Evolutionary conservation across 306 rosid genomes (phyloP), one percentile per base, ranked within the genome.

Genomic region (Astragalus glycyphyllos): DNA sequence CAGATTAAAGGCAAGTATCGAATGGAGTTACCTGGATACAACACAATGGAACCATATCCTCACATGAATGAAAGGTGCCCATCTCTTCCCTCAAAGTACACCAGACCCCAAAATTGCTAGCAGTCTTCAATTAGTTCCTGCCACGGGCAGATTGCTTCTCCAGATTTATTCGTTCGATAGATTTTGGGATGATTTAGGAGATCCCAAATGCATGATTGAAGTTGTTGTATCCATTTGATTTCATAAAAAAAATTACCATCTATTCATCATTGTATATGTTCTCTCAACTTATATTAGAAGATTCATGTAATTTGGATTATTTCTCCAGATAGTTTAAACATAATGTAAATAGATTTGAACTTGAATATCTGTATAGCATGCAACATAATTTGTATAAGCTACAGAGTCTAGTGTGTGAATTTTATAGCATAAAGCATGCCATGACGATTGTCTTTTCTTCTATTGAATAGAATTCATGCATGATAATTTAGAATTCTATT

Each of bases 61-160:
- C 87, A 84, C 83, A 95, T 95, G 99, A 95, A 95, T 61, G 99
- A 95, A 83, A 83, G 87, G 84, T 91, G 99, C 73, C 89, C 96
- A 40, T 87, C 99, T 73, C 85, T 95, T 75, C 96, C 99, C n/a
- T 77, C 96, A 5, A 51, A 85, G 76, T 95, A 95, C 75, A 71
- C 15, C 58, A 88, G 99, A 75, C n/a, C 89, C 12, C 20, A 8
- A 56, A 77, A 79, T 62, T 95, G 99, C 82, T 95, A 84, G 84
- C 65, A n/a, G 49, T 12, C 56, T 38, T 65, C 44, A 54, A 12
- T 42, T 42, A 14, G 71, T 70, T 35, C 20, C 59, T 79, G 74
- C 58, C 37, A 16, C 16, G 57, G 75, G 64, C 23, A 31, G 64
- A 68, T 71, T 37, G 72, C 53, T 35, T 73, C 71, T 45, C 47